Evolutionary conservation across 768 basidiomycete species (phyloP).

Genomic region (Podaxis sp.): DNA sequence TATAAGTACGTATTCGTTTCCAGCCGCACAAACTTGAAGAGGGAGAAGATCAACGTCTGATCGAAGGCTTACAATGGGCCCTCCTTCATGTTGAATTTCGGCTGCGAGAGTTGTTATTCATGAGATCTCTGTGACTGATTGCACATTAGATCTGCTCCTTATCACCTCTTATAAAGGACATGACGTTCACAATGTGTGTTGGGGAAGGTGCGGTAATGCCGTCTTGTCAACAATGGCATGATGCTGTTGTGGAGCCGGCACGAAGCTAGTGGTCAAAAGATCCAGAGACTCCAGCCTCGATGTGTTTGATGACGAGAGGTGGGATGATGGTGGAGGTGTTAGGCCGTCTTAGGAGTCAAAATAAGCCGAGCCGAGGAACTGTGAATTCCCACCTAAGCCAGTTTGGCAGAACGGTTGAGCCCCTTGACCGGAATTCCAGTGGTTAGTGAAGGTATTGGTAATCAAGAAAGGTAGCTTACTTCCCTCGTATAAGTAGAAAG

Average conservation of each 20-base stretch:
- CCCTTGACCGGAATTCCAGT: neutral
- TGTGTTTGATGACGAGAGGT: neutral
- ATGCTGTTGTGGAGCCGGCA: neutral
- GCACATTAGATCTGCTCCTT: neutral
- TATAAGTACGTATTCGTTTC: neutral
- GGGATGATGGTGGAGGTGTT: neutral
- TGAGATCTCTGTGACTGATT: neutral
- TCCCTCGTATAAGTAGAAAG: neutral
- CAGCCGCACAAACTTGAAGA: neutral
- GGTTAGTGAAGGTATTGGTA: neutral
- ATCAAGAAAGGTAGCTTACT: neutral
- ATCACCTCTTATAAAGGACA: neutral
- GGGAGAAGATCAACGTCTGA: neutral
- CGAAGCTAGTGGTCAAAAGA: neutral
- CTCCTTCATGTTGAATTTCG: neutral
- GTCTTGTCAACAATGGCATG: neutral
- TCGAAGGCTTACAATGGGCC: neutral
- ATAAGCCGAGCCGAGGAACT: neutral
- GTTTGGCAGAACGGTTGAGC: neutral
- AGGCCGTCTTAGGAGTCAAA: neutral
- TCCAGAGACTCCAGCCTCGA: neutral
- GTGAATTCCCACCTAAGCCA: neutral
- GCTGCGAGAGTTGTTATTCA: constrained; percentile 2
- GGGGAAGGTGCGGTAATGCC: neutral
- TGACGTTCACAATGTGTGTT: neutral